Conservation (phyloP, 2,329 filamentous ascomycete species). For the Cladophialophora chaetospira region DNA sequence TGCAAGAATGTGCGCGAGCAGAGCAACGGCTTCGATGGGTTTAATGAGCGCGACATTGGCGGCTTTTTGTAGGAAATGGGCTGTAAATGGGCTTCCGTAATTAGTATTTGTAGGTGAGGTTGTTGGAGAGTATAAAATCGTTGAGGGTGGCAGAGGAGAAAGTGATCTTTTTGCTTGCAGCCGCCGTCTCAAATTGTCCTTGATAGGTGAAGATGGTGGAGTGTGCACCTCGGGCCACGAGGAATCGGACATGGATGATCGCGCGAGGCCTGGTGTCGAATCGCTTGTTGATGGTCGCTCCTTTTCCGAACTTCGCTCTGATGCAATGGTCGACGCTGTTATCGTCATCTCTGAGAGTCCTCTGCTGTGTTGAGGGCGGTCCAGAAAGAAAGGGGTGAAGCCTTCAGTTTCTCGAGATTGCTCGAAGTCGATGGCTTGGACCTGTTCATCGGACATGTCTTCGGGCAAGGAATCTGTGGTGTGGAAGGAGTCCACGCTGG, state of each 20-base stretch:
- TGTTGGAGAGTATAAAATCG: slow-evolving; percentile 60
- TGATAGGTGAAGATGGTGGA: slow-evolving; percentile 34
- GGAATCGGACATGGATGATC: slow-evolving; percentile 45
- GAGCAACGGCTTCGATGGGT: slow-evolving; percentile 73
- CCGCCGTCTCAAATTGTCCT: slow-evolving; percentile 27
- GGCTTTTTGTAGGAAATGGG: slow-evolving; percentile 73
- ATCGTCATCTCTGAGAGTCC: slow-evolving; percentile 38
- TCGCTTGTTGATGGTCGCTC: slow-evolving; percentile 17
- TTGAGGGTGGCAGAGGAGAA: slow-evolving; percentile 64
- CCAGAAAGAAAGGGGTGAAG: slow-evolving; percentile 19
- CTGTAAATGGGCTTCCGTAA: slow-evolving; percentile 51
- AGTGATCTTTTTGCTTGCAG: slow-evolving; percentile 27
- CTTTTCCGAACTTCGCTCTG: slow-evolving; percentile 10
- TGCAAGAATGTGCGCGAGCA: slow-evolving; percentile 81
- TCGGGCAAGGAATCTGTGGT: slow-evolving; percentile 34
- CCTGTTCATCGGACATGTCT: slow-evolving; percentile 6
- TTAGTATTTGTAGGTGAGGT: slow-evolving; percentile 47
- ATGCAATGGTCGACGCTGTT: slow-evolving; percentile 30
- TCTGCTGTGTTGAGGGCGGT: slow-evolving; percentile 33
- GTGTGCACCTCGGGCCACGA: slow-evolving; percentile 43
- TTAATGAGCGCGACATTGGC: slow-evolving; percentile 75
- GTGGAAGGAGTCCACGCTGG: slow-evolving; percentile 48
- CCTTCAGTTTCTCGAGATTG: slow-evolving; percentile 9
- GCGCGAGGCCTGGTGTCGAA: slow-evolving; percentile 49
- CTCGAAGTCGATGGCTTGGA: slow-evolving; percentile 18